Evolutionary conservation across 2,329 filamentous ascomycete genomes (phyloP), one percentile per base, ranked within the genome.

Genomic region (Penicillium sp.): DNA sequence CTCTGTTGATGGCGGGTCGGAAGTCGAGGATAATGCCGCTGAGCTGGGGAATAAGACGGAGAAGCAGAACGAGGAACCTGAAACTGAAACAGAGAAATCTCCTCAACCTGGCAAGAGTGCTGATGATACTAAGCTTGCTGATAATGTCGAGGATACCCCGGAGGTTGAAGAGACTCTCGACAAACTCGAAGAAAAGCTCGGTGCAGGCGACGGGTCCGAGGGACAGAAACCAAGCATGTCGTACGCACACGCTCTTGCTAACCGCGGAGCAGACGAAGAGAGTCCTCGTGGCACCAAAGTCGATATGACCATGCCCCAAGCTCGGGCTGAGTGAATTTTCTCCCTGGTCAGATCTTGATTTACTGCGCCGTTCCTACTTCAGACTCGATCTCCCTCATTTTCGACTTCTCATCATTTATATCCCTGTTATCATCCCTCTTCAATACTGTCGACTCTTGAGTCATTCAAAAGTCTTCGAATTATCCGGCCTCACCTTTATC

Each of bases 1-100:
- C 45, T 74, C 75, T 2, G 64, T 68, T 1, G 60, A 66, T 3
- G 64, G 60, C 14, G 63, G 64, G 18, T 70, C 69, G 12, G 60
- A 62, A 12, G 18, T 30, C 10, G 51, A 56, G 27, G 52, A 54
- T 29, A 27, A 49, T 28, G 10, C 22, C 14, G 19, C 31, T 5
- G 31, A 36, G 18, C 12, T 38, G 25, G 29, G 30, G 14, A 19
- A 4, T 19, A 38, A 45, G 18, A 14, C 16, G 3, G n/a, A 18
- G 7, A 29, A 34, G 14, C 16, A 33, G 30, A 11, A 12, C 12
- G 22, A 16, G 29, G 18, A 12, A 3, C 3, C 18, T 2, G n/a
- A 25, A 19, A 12, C 35, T 2, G 41, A 45, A 19, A 13, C 35
- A 1, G 41, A 45, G 25, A 16, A 39, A 25, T 30, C 35, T 29